These are phyloP conservation scores for Diaporthe nobilis DNA, from an alignment of 2,329 filamentous ascomycete genomes.

Conservation along the genomic window DNA sequence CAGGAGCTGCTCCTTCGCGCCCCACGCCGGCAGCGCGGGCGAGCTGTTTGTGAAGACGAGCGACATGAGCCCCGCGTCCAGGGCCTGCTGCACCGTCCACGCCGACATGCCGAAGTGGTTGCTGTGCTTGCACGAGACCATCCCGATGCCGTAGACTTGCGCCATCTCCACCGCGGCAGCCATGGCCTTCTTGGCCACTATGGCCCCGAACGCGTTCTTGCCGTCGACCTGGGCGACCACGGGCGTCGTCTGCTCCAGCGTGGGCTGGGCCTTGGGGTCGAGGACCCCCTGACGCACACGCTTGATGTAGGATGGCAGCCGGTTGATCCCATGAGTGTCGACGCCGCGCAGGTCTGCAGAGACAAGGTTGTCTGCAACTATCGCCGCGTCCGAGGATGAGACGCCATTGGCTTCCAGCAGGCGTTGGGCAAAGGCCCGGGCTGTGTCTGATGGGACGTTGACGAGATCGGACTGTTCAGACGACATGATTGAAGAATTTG, in stretches of 20 bases:
- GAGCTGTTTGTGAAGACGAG: conserved; percentile 81
- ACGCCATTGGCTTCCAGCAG: conserved; percentile 75
- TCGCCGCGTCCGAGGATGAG: conserved; percentile 68
- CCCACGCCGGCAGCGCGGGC: conserved; percentile 80
- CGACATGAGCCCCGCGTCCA: conserved; percentile 79
- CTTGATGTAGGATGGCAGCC: conserved; percentile 83
- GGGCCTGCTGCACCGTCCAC: conserved; percentile 83
- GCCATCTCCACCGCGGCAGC: conserved; percentile 76
- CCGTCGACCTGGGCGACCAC: conserved; percentile 77
- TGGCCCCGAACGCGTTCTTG: conserved; percentile 81
- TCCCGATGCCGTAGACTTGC: conserved; percentile 76
- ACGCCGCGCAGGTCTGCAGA: conserved; percentile 83
- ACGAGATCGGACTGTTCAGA: conserved; percentile 27
- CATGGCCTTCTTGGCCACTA: conserved; percentile 78
- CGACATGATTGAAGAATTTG: conserved; percentile 9
- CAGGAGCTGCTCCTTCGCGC: conserved; percentile 77
- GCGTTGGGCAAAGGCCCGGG: conserved; percentile 61
- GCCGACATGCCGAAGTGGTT: conserved; percentile 90
- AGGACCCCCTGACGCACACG: conserved; percentile 80
- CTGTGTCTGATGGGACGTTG: conserved; percentile 37
- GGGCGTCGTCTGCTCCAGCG: conserved; percentile 74
- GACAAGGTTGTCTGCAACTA: conserved; percentile 78
- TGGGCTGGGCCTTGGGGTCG: conserved; percentile 71
- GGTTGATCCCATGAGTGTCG: conserved; percentile 84
- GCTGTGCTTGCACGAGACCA: conserved; percentile 81